phyloP scores from a whole-genome alignment of 2,329 filamentous ascomycete species.

The Botryotinia narcissicola region DNA sequence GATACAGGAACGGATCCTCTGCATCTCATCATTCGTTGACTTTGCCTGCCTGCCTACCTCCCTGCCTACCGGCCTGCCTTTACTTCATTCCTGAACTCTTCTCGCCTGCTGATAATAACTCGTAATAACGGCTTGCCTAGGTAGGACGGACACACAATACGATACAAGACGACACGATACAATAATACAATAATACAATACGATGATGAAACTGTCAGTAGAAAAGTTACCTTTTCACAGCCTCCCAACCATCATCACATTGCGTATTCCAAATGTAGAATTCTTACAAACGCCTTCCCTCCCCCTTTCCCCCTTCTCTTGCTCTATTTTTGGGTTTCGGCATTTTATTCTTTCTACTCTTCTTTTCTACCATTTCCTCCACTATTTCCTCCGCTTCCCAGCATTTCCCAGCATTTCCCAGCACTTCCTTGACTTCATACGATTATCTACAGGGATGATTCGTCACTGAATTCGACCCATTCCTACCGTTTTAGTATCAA shows the following conservation, averaged over 20 bases:
- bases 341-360: not conserved
- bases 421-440: not conserved
- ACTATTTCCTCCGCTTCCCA: not conserved
- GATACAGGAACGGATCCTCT: not conserved
- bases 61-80: not conserved
- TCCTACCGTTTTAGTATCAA: not conserved
- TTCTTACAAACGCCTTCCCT: not conserved
- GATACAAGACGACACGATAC: too few species aligned
- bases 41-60: not conserved
- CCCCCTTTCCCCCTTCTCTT: not conserved
- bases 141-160: too few species aligned
- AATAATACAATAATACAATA: not conserved
- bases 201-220: not conserved
- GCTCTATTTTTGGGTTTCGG: slow-evolving; percentile 4
- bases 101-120: not conserved
- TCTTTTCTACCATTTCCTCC: not conserved
- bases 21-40: not conserved
- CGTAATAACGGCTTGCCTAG: not conserved
- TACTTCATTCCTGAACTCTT: not conserved
- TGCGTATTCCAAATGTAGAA: not conserved
- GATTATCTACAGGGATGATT: not conserved
- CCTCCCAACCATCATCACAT: slow-evolving; percentile 1
- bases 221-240: not conserved
- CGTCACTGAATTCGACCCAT: not conserved
- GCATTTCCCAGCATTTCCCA: too few species aligned